Evolutionary conservation across 2,329 filamentous ascomycete species (phyloP), one percentile per base, ranked within the genome.

Genomic region (Aspergillus phoenicis): DNA sequence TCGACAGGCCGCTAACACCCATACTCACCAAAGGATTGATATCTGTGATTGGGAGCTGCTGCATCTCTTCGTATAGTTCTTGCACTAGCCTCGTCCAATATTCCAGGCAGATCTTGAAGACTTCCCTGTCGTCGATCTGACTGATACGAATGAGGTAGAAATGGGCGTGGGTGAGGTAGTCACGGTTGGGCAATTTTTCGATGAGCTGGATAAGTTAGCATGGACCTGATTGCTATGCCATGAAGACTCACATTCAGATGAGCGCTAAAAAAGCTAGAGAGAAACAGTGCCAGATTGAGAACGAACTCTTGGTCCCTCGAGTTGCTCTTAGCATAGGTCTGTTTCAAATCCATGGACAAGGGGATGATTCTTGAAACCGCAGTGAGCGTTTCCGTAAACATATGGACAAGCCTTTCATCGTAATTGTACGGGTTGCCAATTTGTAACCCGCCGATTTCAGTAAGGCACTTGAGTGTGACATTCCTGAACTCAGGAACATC

Each of bases 41-140:
- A 70, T 99, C 95, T 56, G 91, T 93, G 68, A 98, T 91, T 7
- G 95, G 96, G 3, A 98, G 87, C 65, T 93, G 87, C 78, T 99
- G 95, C 93, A 98, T 97, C 82, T 99, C 95, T 75, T 99, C 95
- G 75, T 98, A 99, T 22, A 99, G 85, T 78, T 98, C 95, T 73
- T 96, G 94, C 6, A 99, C 96, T 54, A 98, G 85, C 80, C 97
- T 98, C 39, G 96, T 95, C 95, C 95, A 99, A 81, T 99, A 99
- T 77, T 99, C 96, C 64, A 99, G 83, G 75, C 91, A 96, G 73
- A 99, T 99, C 84, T 99, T 99, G 87, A 99, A 99, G 66, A 99
- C 97, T 77, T 99, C 95, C 58, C 95, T 89, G 73, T 99, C 96
- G 68, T 99, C 95, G 68, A 99, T 99, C 80, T 99, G 93, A 52